Evolutionary conservation across 2,329 filamentous ascomycete species (phyloP), one percentile per base, ranked within the genome.

Genomic region (Cladophialophora carrionii): DNA sequence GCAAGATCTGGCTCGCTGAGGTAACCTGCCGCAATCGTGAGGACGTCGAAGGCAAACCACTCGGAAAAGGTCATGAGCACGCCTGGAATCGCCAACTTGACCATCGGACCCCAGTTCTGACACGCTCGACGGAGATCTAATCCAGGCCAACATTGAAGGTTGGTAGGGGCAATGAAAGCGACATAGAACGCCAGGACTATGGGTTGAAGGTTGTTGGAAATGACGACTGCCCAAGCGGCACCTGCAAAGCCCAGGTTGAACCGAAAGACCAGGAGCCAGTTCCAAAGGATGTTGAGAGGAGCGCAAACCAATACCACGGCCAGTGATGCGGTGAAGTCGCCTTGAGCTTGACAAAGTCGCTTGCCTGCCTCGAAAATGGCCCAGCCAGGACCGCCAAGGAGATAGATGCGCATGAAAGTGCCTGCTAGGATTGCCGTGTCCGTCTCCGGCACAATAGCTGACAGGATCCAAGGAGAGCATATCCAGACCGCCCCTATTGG

Each of bases 1-100:
- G 91, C 92, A 1, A 96, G 83, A 70, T 89, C 86, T 32, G 86
- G 85, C 3, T 88, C 84, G 5, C 88, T 88, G 59, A 95, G 86
- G 71, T 88, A 88, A 63, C 87, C 89, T 0, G 89, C 84, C 14
- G 87, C 85, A 14, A 95, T 81, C 0, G 90, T 93, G 64, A 94
- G 81, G 58, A 94, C 87, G 74, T 96, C 92, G 76, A 96, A 96
- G 7, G 91, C 90, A 20, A 94, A 82, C 81, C 90, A 94, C 74
- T 96, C 91, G 3, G 91, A 90, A 73, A 92, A 86, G 1, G 95
- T 88, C 90, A 95, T 95, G 70, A 94, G 80, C 75, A 96, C 87
- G 1, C 91, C 91, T 0, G 92, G 91, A 17, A 96, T 79, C 1
- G 91, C 90, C 55, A 96, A 85, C 53, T 85, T 84, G 72, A 95